A percentile compares a stretch with the other conserved stretches of the same genome.
These are phyloP conservation scores for Fraxinus pennsylvanica DNA, from an alignment of 257 asterid genomes.

Conservation along the genomic window DNA sequence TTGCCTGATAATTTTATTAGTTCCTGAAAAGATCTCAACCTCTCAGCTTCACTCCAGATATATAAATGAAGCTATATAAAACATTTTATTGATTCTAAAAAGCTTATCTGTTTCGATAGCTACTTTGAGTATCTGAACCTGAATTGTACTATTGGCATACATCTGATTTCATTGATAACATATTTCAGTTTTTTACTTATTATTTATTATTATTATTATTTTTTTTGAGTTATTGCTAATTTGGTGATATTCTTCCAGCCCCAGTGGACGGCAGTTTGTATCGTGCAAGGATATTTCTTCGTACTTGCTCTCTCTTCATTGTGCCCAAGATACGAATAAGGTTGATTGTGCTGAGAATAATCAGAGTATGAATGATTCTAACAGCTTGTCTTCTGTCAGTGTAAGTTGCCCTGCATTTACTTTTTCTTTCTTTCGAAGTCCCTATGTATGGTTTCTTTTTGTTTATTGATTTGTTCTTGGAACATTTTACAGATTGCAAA, in stretches of 20 bases:
- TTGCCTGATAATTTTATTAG: background rate
- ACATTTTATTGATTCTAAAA: background rate
- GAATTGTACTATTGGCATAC: background rate
- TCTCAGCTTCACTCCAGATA: background rate
- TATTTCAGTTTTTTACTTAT: background rate
- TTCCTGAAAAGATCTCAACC: background rate
- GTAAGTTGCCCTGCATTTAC: slow-evolving; percentile 34
- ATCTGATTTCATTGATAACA: background rate
- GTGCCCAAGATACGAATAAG: slow-evolving; percentile 43
- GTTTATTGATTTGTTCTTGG: slow-evolving; percentile 24
- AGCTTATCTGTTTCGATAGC: background rate
- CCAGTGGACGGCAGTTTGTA: slow-evolving; percentile 73
- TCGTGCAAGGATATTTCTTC: slow-evolving; percentile 77
- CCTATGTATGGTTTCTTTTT: slow-evolving; percentile 3
- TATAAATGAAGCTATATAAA: background rate
- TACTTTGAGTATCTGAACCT: background rate
- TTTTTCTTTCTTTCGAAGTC: background rate
- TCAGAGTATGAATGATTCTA: slow-evolving; percentile 29
- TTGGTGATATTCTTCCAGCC: slow-evolving; percentile 53
- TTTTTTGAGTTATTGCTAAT: slow-evolving; percentile 19
- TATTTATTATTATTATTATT: background rate
- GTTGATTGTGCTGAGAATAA: slow-evolving; percentile 26
- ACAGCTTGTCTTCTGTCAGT: slow-evolving; percentile 32
- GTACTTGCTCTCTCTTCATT: slow-evolving; percentile 60
- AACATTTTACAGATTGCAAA: slow-evolving; percentile 43